A percentile compares a stretch with the other conserved stretches of the same genome.
Conservation (phyloP, 140 eudicot genomes). For the Anethum foeniculum region DNA sequence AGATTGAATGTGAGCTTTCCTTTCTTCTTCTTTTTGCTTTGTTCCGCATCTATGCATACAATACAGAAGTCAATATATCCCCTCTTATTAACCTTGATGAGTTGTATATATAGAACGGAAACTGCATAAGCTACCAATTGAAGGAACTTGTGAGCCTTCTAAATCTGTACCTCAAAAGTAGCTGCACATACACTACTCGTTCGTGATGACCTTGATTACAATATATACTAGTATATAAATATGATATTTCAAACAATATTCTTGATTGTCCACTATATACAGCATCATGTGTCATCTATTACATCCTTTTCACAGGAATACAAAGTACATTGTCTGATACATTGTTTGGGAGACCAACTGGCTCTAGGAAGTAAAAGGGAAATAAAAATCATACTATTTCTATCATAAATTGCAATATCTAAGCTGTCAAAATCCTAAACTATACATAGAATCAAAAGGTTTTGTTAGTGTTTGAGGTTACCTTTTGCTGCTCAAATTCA, state of each 20-base stretch:
- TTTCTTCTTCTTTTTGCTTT: no score
- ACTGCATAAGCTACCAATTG: background rate
- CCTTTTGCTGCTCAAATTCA: slow-evolving; percentile 46
- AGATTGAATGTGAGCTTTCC: no score
- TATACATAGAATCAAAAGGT: slow-evolving; percentile 25
- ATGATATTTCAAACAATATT: background rate
- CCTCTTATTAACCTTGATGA: no score
- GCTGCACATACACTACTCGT: background rate
- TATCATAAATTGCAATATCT: slow-evolving; percentile 12
- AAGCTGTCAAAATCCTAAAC: slow-evolving; percentile 24
- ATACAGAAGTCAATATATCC: no score
- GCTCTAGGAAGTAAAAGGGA: background rate
- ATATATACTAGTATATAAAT: background rate
- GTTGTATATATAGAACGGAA: no score
- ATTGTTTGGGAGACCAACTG: background rate
- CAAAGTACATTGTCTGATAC: background rate
- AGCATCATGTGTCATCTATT: background rate
- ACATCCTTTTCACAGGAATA: background rate
- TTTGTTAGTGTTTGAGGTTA: slow-evolving; percentile 34
- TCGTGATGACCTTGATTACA: background rate
- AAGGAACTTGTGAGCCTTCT: background rate
- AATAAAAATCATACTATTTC: slow-evolving; percentile 21
- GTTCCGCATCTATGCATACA: no score
- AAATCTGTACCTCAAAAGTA: background rate
- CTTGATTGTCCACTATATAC: slow-evolving; percentile 9